A percentile compares a stretch with the other conserved stretches of the same genome.
These are phyloP conservation scores for Aphanocladium album DNA, from an alignment of 2,329 filamentous ascomycete genomes.

Conservation along the genomic window DNA sequence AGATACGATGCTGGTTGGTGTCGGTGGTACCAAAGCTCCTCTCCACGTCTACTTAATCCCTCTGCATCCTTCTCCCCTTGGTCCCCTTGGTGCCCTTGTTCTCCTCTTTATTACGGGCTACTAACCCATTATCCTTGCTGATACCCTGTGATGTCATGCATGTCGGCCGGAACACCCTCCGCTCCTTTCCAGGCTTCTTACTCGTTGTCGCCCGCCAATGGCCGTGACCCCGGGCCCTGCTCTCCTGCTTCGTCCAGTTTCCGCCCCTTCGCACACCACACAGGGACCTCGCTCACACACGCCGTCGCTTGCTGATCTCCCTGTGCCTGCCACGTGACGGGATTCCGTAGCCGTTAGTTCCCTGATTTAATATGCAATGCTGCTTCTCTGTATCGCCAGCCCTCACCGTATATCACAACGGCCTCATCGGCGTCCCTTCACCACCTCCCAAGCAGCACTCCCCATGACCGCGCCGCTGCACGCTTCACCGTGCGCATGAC, in stretches of 20 bases:
- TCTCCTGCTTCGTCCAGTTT: neutral
- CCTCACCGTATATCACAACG: no score
- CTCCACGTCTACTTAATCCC: no score
- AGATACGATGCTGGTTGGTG: no score
- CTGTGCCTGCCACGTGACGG: conserved; percentile 1
- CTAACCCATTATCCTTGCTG: neutral
- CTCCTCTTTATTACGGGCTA: neutral
- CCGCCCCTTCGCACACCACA: neutral
- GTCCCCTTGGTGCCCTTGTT: neutral
- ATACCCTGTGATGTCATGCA: neutral
- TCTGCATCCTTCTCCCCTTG: neutral
- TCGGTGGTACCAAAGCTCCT: no score
- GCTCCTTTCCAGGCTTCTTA: neutral
- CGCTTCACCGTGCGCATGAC: neutral
- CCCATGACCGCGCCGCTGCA: neutral
- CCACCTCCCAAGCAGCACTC: neutral
- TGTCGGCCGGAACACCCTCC: neutral
- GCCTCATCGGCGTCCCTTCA: no score
- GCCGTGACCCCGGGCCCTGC: neutral
- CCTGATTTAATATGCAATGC: neutral
- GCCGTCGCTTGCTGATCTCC: neutral
- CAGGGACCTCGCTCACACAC: neutral
- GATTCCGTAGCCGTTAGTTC: neutral
- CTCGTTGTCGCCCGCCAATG: no score
- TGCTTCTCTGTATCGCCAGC: neutral